phyloP scores from a whole-genome alignment of 176 grass and related monocot genomes.

The Ananas comosus region DNA sequence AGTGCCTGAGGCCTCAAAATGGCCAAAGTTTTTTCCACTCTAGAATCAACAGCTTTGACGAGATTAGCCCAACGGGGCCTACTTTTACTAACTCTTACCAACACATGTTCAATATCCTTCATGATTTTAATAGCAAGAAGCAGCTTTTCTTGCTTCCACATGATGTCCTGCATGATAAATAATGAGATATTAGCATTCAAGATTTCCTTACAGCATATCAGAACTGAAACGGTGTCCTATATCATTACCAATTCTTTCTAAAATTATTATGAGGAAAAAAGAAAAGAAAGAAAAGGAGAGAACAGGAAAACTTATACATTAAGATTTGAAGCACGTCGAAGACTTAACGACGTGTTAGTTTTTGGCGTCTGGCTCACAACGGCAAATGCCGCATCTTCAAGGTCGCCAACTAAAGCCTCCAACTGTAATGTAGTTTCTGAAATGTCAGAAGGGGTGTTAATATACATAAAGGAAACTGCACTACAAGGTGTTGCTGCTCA shows the following conservation, averaged over 20 bases:
- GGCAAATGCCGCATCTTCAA: slow-evolving; percentile 74
- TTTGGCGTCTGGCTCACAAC: slow-evolving; percentile 49
- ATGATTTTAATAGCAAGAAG: slow-evolving; percentile 49
- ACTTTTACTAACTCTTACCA: slow-evolving; percentile 33
- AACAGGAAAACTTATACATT: slow-evolving; percentile 19
- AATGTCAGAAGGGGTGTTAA: slow-evolving; percentile 52
- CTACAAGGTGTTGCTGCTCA: slow-evolving; percentile 2
- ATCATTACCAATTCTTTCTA: neutral
- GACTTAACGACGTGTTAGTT: slow-evolving; percentile 31
- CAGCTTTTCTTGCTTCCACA: slow-evolving; percentile 57
- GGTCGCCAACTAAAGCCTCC: slow-evolving; percentile 90
- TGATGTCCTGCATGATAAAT: slow-evolving; percentile 38
- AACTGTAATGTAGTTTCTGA: slow-evolving; percentile 83
- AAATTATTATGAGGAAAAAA: slow-evolving; percentile 6
- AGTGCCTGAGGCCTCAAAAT: slow-evolving; percentile 82
- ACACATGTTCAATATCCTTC: slow-evolving; percentile 58
- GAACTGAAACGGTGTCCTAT: neutral
- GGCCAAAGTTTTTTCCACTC: slow-evolving; percentile 69
- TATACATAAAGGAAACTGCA: neutral
- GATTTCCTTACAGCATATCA: neutral
- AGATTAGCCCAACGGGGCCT: slow-evolving; percentile 67
- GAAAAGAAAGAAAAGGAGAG: slow-evolving; percentile 1
- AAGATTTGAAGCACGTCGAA: slow-evolving; percentile 25
- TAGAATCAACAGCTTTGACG: slow-evolving; percentile 73
- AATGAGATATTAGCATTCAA: neutral